Evolutionary conservation across 1,284 basidiomycete genomes (phyloP).

Genomic region (Fomitopsis pinicola): DNA sequence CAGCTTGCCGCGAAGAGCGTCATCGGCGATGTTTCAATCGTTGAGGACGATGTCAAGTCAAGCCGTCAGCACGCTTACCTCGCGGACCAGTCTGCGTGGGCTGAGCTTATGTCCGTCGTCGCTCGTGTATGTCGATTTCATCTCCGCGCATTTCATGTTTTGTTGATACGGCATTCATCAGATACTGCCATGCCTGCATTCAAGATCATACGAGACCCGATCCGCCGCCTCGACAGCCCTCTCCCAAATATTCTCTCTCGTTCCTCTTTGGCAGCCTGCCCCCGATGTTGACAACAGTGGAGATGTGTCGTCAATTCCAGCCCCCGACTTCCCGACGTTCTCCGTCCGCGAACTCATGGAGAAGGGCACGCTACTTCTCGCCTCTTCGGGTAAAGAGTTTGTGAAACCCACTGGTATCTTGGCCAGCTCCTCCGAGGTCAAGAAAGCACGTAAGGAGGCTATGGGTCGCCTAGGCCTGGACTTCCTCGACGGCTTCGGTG

Average conservation of each 20-base stretch:
- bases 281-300: slow-evolving; percentile 27
- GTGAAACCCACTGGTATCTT: slow-evolving; percentile 64
- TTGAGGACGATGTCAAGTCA: slow-evolving; percentile 73
- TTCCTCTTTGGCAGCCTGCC: slow-evolving; percentile 78
- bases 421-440: slow-evolving; percentile 67
- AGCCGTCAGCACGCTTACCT: slow-evolving; percentile 52
- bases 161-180: slow-evolving; percentile 24
- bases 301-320: slow-evolving; percentile 24
- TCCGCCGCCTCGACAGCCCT: slow-evolving; percentile 82
- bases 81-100: slow-evolving; percentile 70
- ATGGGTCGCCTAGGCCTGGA: slow-evolving; percentile 80
- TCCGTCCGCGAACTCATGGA: slow-evolving; percentile 73
- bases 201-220: slow-evolving; percentile 84
- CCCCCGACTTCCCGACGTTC: slow-evolving; percentile 65
- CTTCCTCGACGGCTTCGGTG: slow-evolving; percentile 68
- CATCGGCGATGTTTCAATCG: slow-evolving; percentile 73
- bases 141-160: not conserved
- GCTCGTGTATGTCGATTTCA: slow-evolving; percentile 54
- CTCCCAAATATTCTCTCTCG: slow-evolving; percentile 80
- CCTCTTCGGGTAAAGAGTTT: slow-evolving; percentile 88
- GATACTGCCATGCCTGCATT: slow-evolving; percentile 87
- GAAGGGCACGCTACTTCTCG: slow-evolving; percentile 73
- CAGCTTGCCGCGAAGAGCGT: slow-evolving; percentile 84
- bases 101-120: slow-evolving; percentile 79
- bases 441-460: slow-evolving; percentile 77